Evolutionary conservation across 345 rosid species (phyloP), one percentile per base, ranked within the genome.

Genomic region (Leavenworthia alabamica): DNA sequence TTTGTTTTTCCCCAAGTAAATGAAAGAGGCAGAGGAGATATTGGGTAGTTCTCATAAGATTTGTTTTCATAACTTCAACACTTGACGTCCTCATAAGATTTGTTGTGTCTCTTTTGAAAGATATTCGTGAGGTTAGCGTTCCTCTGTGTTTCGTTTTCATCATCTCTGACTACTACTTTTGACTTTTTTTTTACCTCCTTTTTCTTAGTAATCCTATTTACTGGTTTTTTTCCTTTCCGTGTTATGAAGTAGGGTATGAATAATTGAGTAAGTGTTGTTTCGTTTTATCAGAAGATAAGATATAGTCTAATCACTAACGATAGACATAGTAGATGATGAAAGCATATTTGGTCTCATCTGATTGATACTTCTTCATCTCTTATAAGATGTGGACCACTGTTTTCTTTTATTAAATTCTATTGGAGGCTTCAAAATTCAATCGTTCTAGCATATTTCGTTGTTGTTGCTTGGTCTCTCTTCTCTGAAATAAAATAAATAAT

Each of bases 21-120:
- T 46, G 56, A 58, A 14, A 47, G 35, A 49, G 6, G 52, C 28
- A 49, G 37, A 49, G 60, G 43, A 51, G 43, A 59, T 59, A 66
- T 68, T 67, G 10, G 46, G 64, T 59, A 50, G 36, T 68, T 66
- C 73, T 68, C 54, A 39, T 5, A 26, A 50, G 54, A 60, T 52
- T 60, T 68, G 54, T 60, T n/a, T n/a, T n/a, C n/a, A n/a, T n/a
- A n/a, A n/a, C n/a, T n/a, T n/a, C n/a, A n/a, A n/a, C n/a, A n/a
- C n/a, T n/a, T n/a, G n/a, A n/a, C n/a, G 36, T 68, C 73, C 73
- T 68, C 54, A 39, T 5, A 26, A 50, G 54, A 60, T 52, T 60
- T 68, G 54, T 67, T 47, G 10, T 68, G 66, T 68, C 73, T 68
- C 66, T 50, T 60, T 60, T 32, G 29, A 49, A 14, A 14, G 22